These are phyloP conservation scores for Mycena maculata DNA, from an alignment of 768 basidiomycete genomes.

Conservation along the genomic window DNA sequence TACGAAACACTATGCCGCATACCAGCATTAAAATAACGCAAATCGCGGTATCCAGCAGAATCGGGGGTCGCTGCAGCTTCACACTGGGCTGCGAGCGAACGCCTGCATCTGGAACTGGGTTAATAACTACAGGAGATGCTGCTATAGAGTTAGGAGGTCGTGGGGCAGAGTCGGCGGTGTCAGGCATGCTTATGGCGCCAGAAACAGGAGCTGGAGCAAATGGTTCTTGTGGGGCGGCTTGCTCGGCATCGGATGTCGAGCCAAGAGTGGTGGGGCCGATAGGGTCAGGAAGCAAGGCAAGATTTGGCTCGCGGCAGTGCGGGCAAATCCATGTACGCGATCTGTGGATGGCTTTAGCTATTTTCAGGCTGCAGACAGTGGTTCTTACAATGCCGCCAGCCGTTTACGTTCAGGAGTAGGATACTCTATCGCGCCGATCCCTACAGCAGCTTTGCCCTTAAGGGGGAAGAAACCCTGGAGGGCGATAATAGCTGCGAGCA, in stretches of 20 bases:
- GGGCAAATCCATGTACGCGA: constrained; percentile 87
- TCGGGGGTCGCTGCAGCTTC: constrained; percentile 56
- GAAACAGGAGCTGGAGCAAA: constrained; percentile 37
- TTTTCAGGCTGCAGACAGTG: not conserved
- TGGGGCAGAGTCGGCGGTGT: constrained; percentile 21
- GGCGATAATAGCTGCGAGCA: constrained; percentile 77
- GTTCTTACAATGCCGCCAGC: constrained; percentile 76
- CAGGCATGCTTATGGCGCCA: constrained; percentile 17
- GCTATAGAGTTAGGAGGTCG: constrained; percentile 10
- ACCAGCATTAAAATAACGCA: constrained; percentile 77
- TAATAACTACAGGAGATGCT: constrained; percentile 4
- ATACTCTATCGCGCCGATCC: constrained; percentile 89
- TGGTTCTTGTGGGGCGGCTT: constrained; percentile 3
- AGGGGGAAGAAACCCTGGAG: constrained; percentile 91
- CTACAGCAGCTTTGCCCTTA: constrained; percentile 87
- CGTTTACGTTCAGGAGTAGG: constrained; percentile 81
- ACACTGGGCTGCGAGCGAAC: constrained; percentile 9
- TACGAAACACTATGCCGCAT: constrained; percentile 74
- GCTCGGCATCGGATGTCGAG: not conserved
- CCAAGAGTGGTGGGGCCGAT: constrained; percentile 24
- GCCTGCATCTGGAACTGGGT: constrained; percentile 15
- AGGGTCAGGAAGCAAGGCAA: constrained; percentile 79
- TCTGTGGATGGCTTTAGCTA: constrained; percentile 52
- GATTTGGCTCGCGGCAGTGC: constrained; percentile 74
- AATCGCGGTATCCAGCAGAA: constrained; percentile 80